A percentile compares a stretch with the other conserved stretches of the same genome.
These are phyloP conservation scores for Candida endomychidarum DNA, from an alignment of 805 yeast species.

Conservation along the genomic window DNA sequence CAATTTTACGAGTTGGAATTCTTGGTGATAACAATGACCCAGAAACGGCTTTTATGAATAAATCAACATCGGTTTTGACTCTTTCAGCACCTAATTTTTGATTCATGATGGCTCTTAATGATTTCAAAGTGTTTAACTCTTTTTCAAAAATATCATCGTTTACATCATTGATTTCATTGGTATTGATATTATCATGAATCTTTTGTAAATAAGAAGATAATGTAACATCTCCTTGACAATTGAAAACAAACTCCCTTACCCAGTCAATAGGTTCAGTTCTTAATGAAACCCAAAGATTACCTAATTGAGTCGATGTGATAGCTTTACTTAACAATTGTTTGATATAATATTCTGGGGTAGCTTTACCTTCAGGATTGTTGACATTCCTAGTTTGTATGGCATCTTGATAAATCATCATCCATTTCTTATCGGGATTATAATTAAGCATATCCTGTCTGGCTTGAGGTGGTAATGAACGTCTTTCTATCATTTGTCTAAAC, in stretches of 20 bases:
- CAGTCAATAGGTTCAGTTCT: constrained; percentile 84
- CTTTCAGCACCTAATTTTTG: constrained; percentile 61
- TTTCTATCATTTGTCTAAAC: constrained; percentile 79
- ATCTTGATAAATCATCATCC: constrained; percentile 90
- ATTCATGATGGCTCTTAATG: constrained; percentile 73
- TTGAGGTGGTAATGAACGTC: constrained; percentile 66
- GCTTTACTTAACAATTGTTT: constrained; percentile 67
- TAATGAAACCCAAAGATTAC: constrained; percentile 84
- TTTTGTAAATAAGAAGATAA: constrained; percentile 56
- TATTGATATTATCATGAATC: constrained; percentile 50
- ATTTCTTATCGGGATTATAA: constrained; percentile 76
- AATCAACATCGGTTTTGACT: constrained; percentile 44
- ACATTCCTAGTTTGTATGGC: constrained; percentile 43
- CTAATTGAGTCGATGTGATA: constrained; percentile 68
- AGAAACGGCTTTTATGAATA: constrained; percentile 58
- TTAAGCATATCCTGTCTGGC: constrained; percentile 76
- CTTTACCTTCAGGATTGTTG: constrained; percentile 26
- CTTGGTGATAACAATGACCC: constrained; percentile 76
- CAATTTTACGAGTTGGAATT: constrained; percentile 71
- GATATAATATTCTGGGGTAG: constrained; percentile 75
- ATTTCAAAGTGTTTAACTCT: constrained; percentile 74
- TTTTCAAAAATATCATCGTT: constrained; percentile 58
- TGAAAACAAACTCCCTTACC: constrained; percentile 73
- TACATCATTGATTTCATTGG: constrained; percentile 34
- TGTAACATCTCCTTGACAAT: constrained; percentile 77